Evolutionary conservation across 73 alveolate genomes (phyloP), one percentile per base, ranked within the genome.

Genomic region (Paramecium caudatum): DNA sequence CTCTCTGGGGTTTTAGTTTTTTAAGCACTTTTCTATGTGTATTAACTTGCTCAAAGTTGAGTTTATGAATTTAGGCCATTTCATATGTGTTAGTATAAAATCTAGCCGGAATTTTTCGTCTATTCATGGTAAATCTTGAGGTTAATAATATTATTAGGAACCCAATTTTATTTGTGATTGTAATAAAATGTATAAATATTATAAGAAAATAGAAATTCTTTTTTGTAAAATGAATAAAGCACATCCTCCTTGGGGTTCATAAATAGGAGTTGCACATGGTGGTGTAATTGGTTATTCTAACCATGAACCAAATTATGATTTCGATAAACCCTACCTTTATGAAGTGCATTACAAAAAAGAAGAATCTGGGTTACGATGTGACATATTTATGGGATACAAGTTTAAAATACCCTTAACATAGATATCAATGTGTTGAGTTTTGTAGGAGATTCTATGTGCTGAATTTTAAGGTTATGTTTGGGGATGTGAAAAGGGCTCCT

Each of bases 381-480:
- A 50, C 19, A 50, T 17, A 23, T 50, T 50, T 50, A 50, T 50
- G 43, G 74, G 43, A 17, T 50, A 50, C 41, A 50, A 50, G 74
- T 50, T 7, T 39, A 39, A 39, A 9, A 39, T 39, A 39, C 9
- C 5, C 9, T 39, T 5, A 39, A 9, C 5, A 6, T 55, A 55
- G 80, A 55, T 55, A 55, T 23, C n/a, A 55, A 55, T 55, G 80
- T 55, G 80, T 55, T 6, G 80, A 55, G 12, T 55, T 55, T 55
- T 37, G 46, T 10, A 23, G 80, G 30, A 55, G 80, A 21, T 55
- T 55, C n/a, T 55, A 27, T 55, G 80, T 55, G 9, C 30, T 55
- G 80, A 55, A 55, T 55, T 55, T 10, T 55, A 55, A 55, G 30
- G 30, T 43, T 0, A 55, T 55, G 80, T 55, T 55, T 55, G 30